Evolutionary conservation across 192 early-diverging fungal genomes (phyloP), one percentile per base, ranked within the genome.

Genomic region (Entophlyctis helioformis): DNA sequence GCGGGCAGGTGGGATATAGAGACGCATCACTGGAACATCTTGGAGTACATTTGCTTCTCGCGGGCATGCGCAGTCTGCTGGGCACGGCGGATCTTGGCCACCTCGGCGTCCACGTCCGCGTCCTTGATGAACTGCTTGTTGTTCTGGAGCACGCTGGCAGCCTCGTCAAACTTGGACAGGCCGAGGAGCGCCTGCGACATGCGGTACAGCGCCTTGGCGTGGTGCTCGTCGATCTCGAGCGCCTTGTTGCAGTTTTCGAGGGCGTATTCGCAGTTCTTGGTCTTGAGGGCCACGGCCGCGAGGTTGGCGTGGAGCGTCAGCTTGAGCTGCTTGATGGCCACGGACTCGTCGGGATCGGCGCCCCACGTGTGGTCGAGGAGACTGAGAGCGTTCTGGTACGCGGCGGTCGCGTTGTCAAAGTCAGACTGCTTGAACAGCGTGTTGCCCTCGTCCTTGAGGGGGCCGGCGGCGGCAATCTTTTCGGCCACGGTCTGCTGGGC

Each of bases 161-260:
- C 51, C 10, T 49, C 26, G 15, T 50, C 52, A 26, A 45, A 45
- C 20, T 61, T 46, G 19, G 18, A 21, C 1, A 34, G 39, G 9
- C 22, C 32, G 6, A 54, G 18, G 6, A 15, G 38, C 2, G 52
- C 52, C 39, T 48, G 46, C 3, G 40, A 16, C 16, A 40, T 46
- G 15, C 59, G 52, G 35, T 56, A 61, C 5, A 27, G 31, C 16
- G 59, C 59, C 38, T 61, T 61, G 25, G 21, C 31, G 27, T 56
- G 45, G 3, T 11, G 38, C 2, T 34, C 24, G 12, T 56, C 46
- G 19, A 61, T 37, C 13, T 37, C 37, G 3, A 61, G 16, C 1
- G 44, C 51, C 29, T 49, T 49, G 13, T 25, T 44, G 18, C 34
- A 18, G 23, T 46, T 28, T 22, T 28, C 29, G 19, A 45, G 12